Conservation (phyloP, 2,329 filamentous ascomycete species). For the Macroventuria anomochaeta region DNA sequence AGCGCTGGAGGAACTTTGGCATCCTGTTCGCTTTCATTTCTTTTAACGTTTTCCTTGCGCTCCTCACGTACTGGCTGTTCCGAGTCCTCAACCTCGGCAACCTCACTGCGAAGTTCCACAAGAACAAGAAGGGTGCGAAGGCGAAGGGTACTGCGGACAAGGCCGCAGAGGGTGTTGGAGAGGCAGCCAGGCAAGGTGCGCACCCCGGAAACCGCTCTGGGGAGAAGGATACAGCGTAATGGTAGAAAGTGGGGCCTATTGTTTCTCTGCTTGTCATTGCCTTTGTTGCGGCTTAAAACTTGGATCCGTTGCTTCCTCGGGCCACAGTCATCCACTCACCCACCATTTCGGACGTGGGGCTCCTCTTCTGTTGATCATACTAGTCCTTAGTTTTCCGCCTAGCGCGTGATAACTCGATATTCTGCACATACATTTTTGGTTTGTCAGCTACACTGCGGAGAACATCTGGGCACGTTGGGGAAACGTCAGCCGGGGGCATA, state of each 20-base stretch:
- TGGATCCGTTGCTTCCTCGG: constrained; percentile 1
- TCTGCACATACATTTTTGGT: background rate
- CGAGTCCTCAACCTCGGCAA: constrained; percentile 36
- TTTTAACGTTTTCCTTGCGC: constrained; percentile 67
- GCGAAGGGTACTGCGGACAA: constrained; percentile 23
- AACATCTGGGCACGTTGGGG: constrained; percentile 1
- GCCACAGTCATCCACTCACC: constrained; percentile 3
- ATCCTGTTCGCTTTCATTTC: constrained; percentile 70
- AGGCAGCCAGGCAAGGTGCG: constrained; percentile 25
- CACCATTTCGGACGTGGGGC: background rate
- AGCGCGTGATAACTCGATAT: constrained; percentile 2
- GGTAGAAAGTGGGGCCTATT: constrained; percentile 1
- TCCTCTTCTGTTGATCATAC: background rate
- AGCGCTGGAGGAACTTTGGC: constrained; percentile 73
- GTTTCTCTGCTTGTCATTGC: constrained; percentile 1
- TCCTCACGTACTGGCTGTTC: constrained; percentile 63
- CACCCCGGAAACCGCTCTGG: constrained; percentile 27
- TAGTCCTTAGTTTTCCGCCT: constrained; percentile 7
- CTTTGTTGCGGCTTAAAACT: constrained; percentile 9
- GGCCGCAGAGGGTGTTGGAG: constrained; percentile 14
- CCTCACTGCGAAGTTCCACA: constrained; percentile 22
- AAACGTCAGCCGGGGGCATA: background rate
- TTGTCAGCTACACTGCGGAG: constrained; percentile 7
- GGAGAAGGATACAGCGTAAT: constrained; percentile 24
- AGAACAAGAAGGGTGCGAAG: constrained; percentile 29